Evolutionary conservation across 352 stramenopile species (phyloP), one percentile per base, ranked within the genome.

Genomic region (Phytopythium helicoides): DNA sequence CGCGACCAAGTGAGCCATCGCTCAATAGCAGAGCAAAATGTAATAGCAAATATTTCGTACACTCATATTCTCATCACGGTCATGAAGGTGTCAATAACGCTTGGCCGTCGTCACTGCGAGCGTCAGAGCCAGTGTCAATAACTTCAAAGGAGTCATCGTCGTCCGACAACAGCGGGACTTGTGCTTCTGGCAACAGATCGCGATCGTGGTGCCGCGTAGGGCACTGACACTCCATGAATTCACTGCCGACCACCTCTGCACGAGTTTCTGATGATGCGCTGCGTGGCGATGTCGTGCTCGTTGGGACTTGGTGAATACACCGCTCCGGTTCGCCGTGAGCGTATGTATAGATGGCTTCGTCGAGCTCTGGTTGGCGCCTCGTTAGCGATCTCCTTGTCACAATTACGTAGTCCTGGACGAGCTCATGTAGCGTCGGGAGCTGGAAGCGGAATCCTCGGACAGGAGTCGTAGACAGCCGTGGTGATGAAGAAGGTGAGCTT

Each of bases 1-100:
- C 6, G 49, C 48, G n/a, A 49, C 59, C 19, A 66, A 66, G 47
- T 66, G 58, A 62, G 21, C 28, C 28, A 33, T 9, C 18, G 9
- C 38, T 19, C 28, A 28, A 25, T 21, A 31, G 21, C 12, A 35
- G 21, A 47, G 10, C n/a, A 36, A 28, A 21, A 28, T 47, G 31
- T 47, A 47, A 47, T 35, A 47, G 8, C 21, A 19, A 46, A 19
- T 47, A 26, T 18, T 47, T 7, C 28, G 28, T 33, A 33, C 28
- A 33, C 12, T 21, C 21, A n/a, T 36, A 10, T 18, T 38, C 16
- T 31, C 8, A 26, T 25, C 26, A n/a, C 25, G 8, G 16, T 50
- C 26, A 50, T 28, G 44, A 50, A n/a, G 44, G 36, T 15, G 26
- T 31, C 26, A 31, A 37, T 9, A 50, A 19, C 25, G 36, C 44